Percentiles rank a stretch among this genome's conserved stretches.
Evolutionary conservation across 1,139 yeast species (phyloP).

Genomic region (Debaryomyces udenii): DNA sequence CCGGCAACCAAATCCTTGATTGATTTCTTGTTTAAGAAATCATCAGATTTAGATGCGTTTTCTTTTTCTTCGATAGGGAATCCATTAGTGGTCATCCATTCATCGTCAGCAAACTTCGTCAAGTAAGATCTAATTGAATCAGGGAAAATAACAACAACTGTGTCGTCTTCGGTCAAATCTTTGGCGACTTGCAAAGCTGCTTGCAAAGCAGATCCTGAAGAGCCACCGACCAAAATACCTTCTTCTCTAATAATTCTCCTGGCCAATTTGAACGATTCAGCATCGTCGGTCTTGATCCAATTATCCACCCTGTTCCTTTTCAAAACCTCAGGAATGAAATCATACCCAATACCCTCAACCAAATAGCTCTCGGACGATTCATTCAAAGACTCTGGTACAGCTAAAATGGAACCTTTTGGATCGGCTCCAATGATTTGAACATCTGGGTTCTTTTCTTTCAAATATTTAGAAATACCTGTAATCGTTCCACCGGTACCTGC

Average conservation of each 20-base stretch:
- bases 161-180: constrained; percentile 72
- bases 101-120: constrained; percentile 88
- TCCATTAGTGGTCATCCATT: constrained; percentile 85
- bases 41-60: constrained; percentile 51
- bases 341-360: constrained; percentile 93
- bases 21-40: constrained; percentile 50
- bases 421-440: constrained; percentile 78
- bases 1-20: constrained; percentile 65
- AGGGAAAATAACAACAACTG: constrained; percentile 81
- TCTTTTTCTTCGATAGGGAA: constrained; percentile 53
- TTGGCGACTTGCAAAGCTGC: constrained; percentile 76
- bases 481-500: constrained; percentile 92
- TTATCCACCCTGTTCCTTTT: constrained; percentile 67
- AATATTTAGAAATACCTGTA: constrained; percentile 74
- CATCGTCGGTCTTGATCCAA: constrained; percentile 88
- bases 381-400: constrained; percentile 78
- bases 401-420: constrained; percentile 85
- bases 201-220: constrained; percentile 82
- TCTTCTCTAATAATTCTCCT: constrained; percentile 84
- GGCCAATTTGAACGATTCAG: constrained; percentile 78
- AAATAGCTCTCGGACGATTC: constrained; percentile 62
- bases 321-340: constrained; percentile 82
- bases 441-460: constrained; percentile 70
- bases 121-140: constrained; percentile 87
- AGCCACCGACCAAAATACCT: constrained; percentile 87